Conservation (phyloP, 768 basidiomycete species). For the Tylopilus plumbeoviolaceoides region DNA sequence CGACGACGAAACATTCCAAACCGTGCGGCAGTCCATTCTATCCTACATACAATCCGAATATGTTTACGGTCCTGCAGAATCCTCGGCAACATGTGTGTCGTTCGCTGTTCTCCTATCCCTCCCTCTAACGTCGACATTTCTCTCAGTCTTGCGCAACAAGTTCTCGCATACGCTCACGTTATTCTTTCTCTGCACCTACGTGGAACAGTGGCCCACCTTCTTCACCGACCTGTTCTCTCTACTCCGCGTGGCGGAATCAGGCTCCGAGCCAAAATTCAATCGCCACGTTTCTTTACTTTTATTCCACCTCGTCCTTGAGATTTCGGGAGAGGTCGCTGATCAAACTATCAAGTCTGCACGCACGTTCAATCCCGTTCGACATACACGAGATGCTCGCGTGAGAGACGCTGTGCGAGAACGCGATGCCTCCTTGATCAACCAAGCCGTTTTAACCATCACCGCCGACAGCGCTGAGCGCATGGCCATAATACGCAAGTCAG, state of each 20-base stretch:
- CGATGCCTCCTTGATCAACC: constrained; percentile 83
- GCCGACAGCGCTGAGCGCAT: constrained; percentile 64
- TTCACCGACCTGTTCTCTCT: constrained; percentile 74
- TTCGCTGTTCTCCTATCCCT: background rate
- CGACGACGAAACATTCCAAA: constrained; percentile 65
- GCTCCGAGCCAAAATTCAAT: constrained; percentile 62
- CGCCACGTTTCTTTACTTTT: constrained; percentile 83
- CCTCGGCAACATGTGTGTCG: constrained; percentile 72
- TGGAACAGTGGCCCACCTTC: constrained; percentile 82
- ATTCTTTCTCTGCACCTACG: constrained; percentile 85
- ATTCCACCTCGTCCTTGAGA: constrained; percentile 90
- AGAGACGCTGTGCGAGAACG: constrained; percentile 87
- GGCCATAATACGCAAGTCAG: constrained; percentile 45
- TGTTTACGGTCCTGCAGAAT: constrained; percentile 79
- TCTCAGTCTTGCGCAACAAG: constrained; percentile 86
- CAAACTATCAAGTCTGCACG: constrained; percentile 88
- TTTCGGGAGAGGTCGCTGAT: constrained; percentile 97
- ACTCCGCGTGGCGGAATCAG: constrained; percentile 58
- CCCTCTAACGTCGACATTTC: constrained; percentile 10
- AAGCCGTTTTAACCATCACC: constrained; percentile 81
- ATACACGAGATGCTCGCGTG: constrained; percentile 77
- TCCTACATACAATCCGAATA: constrained; percentile 88
- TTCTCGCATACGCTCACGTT: constrained; percentile 88
- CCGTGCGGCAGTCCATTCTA: constrained; percentile 71
- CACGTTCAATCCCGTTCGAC: constrained; percentile 61